Percentiles rank a stretch among this genome's conserved stretches.
Evolutionary conservation across 495 filamentous ascomycete genomes (phyloP).

Genomic region (Hypoxylon intermedium): DNA sequence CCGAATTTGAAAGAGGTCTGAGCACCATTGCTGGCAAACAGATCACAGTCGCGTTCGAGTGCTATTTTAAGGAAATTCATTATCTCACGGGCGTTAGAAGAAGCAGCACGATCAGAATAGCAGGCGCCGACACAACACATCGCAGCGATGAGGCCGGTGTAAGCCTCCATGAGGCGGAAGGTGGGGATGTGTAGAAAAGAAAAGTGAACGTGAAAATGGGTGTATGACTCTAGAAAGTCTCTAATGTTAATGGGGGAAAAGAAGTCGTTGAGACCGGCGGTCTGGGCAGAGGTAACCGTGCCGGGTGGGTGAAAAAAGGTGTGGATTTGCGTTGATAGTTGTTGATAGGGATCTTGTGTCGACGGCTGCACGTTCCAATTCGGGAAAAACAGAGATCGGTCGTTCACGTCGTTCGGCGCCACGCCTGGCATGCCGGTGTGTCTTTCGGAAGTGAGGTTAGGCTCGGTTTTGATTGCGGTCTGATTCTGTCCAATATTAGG

Average conservation of each 20-base stretch:
- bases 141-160: conserved; percentile 64
- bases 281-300: conserved; percentile 44
- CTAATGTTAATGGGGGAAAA: conserved; percentile 66
- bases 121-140: conserved; percentile 73
- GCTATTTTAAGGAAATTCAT: conserved; percentile 62
- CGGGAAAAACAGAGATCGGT: conserved; percentile 46
- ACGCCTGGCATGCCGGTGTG: conserved; percentile 50
- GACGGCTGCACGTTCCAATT: conserved; percentile 50
- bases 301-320: conserved; percentile 62
- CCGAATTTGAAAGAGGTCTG: conserved; percentile 46
- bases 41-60: conserved; percentile 57
- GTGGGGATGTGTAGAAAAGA: conserved; percentile 73
- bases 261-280: conserved; percentile 54
- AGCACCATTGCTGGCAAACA: conserved; percentile 48
- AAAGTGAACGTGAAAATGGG: conserved; percentile 70
- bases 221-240: conserved; percentile 66
- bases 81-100: conserved; percentile 63
- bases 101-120: conserved; percentile 63
- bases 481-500: conserved; percentile 61
- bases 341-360: conserved; percentile 57
- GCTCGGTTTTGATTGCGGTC: conserved; percentile 61
- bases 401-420: conserved; percentile 49
- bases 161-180: conserved; percentile 65
- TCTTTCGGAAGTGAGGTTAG: conserved; percentile 50
- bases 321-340: conserved; percentile 59